A percentile compares a stretch with the other conserved stretches of the same genome.
phyloP scores from a whole-genome alignment of 305 asterid genomes.

The Petunia hybrid region DNA sequence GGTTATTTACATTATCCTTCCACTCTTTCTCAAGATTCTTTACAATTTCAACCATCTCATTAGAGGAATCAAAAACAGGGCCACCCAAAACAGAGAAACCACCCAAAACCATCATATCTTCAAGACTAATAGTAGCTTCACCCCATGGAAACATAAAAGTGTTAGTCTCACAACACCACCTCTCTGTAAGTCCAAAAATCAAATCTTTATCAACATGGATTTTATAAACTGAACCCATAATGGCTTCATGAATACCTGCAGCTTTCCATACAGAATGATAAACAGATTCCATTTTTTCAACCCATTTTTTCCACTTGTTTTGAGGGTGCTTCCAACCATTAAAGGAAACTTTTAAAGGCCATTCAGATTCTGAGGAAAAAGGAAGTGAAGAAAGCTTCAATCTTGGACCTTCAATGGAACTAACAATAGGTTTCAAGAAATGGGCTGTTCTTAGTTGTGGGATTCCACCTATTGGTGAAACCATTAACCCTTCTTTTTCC shows the following conservation, averaged over 20 bases:
- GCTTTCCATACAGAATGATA: slow-evolving; percentile 17
- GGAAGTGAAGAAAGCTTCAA: slow-evolving; percentile 40
- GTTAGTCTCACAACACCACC: slow-evolving; percentile 25
- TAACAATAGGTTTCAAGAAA: slow-evolving; percentile 35
- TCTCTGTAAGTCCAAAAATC: slow-evolving; percentile 24
- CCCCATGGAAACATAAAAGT: slow-evolving; percentile 28
- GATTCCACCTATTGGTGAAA: slow-evolving; percentile 36
- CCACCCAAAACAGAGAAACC: slow-evolving; percentile 30
- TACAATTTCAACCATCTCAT: neutral
- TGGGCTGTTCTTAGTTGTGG: slow-evolving; percentile 34
- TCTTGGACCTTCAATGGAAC: slow-evolving; percentile 31
- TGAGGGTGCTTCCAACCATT: slow-evolving; percentile 35
- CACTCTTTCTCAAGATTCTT: neutral
- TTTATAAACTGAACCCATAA: neutral
- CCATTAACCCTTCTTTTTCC: slow-evolving; percentile 40
- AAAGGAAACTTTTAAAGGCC: slow-evolving; percentile 36
- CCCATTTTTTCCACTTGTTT: slow-evolving; percentile 29
- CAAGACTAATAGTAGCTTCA: slow-evolving; percentile 28
- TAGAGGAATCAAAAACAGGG: neutral
- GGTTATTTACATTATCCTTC: neutral
- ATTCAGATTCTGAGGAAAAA: slow-evolving; percentile 36
- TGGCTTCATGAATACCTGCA: slow-evolving; percentile 20
- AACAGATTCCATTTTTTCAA: neutral
- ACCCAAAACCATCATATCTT: slow-evolving; percentile 32
- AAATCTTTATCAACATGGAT: neutral